These are phyloP conservation scores for Lentinula edodes DNA, from an alignment of 768 basidiomycete genomes.

Conservation along the genomic window DNA sequence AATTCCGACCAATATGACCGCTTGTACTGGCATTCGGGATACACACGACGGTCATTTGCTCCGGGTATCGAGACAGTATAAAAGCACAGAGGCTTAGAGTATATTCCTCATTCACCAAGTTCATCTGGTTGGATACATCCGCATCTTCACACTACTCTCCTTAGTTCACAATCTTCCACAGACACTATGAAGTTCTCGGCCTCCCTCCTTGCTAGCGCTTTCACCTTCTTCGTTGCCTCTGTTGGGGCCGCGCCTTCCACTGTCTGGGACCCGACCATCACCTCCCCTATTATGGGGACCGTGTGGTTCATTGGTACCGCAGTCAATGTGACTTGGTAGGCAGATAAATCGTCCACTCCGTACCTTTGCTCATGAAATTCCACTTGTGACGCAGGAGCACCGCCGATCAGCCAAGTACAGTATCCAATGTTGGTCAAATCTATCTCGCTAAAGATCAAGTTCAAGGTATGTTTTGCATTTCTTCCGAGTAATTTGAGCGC, in stretches of 20 bases:
- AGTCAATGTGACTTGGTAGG: constrained; percentile 16
- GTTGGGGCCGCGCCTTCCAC: not conserved
- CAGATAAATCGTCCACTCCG: not conserved
- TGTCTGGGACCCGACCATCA: constrained; percentile 6
- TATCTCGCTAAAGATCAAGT: constrained; percentile 19
- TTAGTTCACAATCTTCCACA: not conserved
- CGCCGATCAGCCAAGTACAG: constrained; percentile 29
- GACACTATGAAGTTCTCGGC: not conserved
- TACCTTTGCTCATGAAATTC: not conserved
- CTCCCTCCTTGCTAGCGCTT: not conserved
- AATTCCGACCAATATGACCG: not conserved
- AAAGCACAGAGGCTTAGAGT: not conserved
- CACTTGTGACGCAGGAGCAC: constrained; percentile 26
- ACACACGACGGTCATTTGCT: not conserved
- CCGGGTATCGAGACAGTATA: not conserved
- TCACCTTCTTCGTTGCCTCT: not conserved
- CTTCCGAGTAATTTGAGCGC: not conserved
- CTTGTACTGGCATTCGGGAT: not conserved
- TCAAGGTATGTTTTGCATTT: constrained; percentile 23
- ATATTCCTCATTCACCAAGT: not conserved
- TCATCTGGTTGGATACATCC: not conserved
- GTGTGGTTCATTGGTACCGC: not conserved
- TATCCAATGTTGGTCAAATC: constrained; percentile 29
- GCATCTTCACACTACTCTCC: not conserved
- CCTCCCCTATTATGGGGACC: constrained; percentile 4